Evolutionary conservation across 768 basidiomycete species (phyloP).

Genomic region (Lactifluus piperatus): DNA sequence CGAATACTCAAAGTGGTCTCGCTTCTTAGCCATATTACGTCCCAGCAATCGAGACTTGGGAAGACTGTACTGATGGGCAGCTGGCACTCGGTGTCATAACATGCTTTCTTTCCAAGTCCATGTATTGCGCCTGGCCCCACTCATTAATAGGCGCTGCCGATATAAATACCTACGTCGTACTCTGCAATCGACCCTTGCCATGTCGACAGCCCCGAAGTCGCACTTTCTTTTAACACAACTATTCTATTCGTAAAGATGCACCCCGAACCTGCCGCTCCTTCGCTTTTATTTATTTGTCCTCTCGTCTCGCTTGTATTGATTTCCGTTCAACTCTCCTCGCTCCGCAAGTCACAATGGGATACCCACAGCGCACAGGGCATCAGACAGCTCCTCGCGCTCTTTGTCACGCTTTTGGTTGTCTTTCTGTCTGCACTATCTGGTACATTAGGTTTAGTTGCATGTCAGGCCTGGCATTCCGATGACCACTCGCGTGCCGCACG

Average conservation of each 20-base stretch:
- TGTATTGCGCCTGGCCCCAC: background rate
- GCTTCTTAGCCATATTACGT: slow-evolving; percentile 16
- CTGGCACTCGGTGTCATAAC: background rate
- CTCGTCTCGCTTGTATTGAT: slow-evolving; percentile 3
- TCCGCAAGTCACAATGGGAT: slow-evolving; percentile 9
- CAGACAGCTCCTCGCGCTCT: slow-evolving; percentile 8
- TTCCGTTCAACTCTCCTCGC: background rate
- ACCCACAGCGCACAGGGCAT: background rate
- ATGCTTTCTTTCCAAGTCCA: background rate
- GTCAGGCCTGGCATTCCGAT: background rate
- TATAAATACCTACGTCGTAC: background rate
- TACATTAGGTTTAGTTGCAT: slow-evolving; percentile 7
- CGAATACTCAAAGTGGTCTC: background rate
- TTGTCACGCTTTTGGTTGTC: background rate
- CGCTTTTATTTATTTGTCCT: slow-evolving; percentile 10
- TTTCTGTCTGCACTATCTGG: slow-evolving; percentile 5
- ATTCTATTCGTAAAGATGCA: slow-evolving; percentile 2
- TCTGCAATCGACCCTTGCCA: background rate
- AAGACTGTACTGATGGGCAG: background rate
- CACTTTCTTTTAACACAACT: background rate
- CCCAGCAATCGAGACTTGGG: background rate
- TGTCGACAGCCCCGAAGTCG: slow-evolving; percentile 4
- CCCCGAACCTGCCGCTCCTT: slow-evolving; percentile 12
- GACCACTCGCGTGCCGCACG: slow-evolving; percentile 1
- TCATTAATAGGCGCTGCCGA: background rate